Evolutionary conservation across 805 yeast species (phyloP).

Genomic region (Nakazawaea siamensis): DNA sequence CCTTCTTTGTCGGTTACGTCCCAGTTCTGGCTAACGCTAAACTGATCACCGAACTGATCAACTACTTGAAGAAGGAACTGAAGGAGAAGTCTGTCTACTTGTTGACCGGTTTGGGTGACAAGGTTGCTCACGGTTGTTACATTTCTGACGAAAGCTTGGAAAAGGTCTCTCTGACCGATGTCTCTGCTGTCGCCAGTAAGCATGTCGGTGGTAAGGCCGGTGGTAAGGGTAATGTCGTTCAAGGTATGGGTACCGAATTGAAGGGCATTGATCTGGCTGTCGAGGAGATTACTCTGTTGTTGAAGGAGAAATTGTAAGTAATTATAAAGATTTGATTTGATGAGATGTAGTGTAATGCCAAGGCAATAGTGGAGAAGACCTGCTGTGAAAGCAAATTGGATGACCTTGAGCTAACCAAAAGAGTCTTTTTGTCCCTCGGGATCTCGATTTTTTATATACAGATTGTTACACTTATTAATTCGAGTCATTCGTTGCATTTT

Average conservation of each 20-base stretch:
- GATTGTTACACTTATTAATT: too few relatives aligned
- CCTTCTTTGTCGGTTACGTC: conserved; percentile 59
- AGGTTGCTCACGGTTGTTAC: conserved; percentile 94
- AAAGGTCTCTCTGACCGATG: conserved; percentile 62
- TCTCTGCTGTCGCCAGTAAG: conserved; percentile 63
- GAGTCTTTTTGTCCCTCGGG: too few relatives aligned
- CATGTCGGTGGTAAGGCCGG: conserved; percentile 96
- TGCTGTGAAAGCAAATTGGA: too few relatives aligned
- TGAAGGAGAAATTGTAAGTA: conserved; percentile 44
- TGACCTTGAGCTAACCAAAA: too few relatives aligned
- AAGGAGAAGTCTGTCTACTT: conserved; percentile 72
- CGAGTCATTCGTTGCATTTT: too few relatives aligned
- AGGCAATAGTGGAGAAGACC: too few relatives aligned
- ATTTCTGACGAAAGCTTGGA: conserved; percentile 62
- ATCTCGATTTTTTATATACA: too few relatives aligned
- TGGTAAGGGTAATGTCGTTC: conserved; percentile 94
- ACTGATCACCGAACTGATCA: conserved; percentile 89
- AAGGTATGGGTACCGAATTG: conserved; percentile 91
- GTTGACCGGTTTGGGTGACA: conserved; percentile 65
- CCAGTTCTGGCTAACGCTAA: conserved; percentile 78
- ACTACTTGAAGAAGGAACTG: conserved; percentile 67
- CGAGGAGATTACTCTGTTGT: conserved; percentile 52
- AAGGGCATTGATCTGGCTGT: conserved; percentile 67
- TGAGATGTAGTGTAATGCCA: too few relatives aligned
- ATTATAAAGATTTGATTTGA: too few relatives aligned